Evolutionary conservation across 2,329 filamentous ascomycete genomes (phyloP).

Genomic region (Thermoascus crustaceus): DNA sequence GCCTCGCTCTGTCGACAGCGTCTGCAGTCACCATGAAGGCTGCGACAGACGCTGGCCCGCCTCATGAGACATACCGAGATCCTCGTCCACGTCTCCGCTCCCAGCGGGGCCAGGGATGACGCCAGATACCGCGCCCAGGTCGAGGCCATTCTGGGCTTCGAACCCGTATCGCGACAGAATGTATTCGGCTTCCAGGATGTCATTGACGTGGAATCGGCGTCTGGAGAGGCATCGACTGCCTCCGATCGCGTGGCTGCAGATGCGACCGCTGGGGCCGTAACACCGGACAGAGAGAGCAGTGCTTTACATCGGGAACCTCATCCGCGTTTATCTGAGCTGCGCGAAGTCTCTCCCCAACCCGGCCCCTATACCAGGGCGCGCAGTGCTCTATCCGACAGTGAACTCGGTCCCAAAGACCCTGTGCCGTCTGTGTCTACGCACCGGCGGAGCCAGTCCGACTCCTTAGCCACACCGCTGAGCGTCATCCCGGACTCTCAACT

Average conservation of each 20-base stretch:
- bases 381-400: no score
- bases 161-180: constrained; percentile 18
- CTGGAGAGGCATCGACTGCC: no score
- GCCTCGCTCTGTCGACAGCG: no score
- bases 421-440: not conserved
- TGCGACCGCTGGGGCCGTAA: no score
- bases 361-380: not conserved
- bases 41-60: constrained; percentile 1
- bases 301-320: no score
- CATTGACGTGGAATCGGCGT: not conserved
- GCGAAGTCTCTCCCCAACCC: no score
- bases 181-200: not conserved
- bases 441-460: constrained; percentile 10
- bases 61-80: constrained; percentile 25
- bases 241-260: no score
- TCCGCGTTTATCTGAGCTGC: no score
- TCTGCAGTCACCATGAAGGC: constrained; percentile 3
- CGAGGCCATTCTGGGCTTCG: constrained; percentile 28
- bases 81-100: constrained; percentile 35
- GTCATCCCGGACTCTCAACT: constrained; percentile 35
- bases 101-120: constrained; percentile 30
- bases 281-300: no score
- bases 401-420: not conserved
- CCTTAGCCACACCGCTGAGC: constrained; percentile 28
- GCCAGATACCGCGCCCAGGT: constrained; percentile 31